Base-by-base conservation (phyloP, 257 asterid genomes). In the Lantana camara region DNA sequence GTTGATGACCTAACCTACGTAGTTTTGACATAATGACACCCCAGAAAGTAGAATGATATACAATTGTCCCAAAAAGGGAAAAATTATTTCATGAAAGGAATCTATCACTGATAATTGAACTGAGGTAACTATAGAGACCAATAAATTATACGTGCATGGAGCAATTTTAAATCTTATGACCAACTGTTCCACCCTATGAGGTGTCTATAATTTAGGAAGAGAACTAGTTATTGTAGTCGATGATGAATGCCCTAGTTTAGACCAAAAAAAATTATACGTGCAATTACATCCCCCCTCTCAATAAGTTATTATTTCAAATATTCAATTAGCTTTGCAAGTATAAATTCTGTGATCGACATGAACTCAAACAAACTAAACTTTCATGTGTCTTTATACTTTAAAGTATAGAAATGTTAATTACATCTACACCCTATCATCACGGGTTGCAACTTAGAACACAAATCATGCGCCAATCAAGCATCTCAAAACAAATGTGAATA, bases 401-500 rank as follows among this genome's bases (percentile, higher is more conserved):
- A 17, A 11, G 14, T 42, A 27, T 27, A 27, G 9, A 35, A 35
- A 9, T 35, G 40, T 5, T 4, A 35, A 35, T n/a, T 16, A 11
- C 47, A 1, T 5, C 44, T 37, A 5, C 44, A 7, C 17, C 42
- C 1, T 12, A n/a, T n/a, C 49, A 48, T 70, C 59, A 38, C 32
- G 68, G 54, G 63, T 35, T 63, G n/a, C 3, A 24, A 44, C 23
- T 0, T n/a, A n/a, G n/a, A n/a, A n/a, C n/a, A n/a, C n/a, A 29
- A 45, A 60, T 62, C 58, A 68, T 57, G 68, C 69, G 52, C 58
- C 49, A 74, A 64, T 60, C 73, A 76, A 49, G 69, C 65, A 51
- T 29, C 57, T 23, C 4, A 24, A 58, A 42, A 34, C 8, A 35
- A 27, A 51, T 37, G 9, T 29, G 6, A 8, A 24, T 15, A n/a